Conservation (phyloP, 2,329 filamentous ascomycete genomes). For the Fusarium domesticum region DNA sequence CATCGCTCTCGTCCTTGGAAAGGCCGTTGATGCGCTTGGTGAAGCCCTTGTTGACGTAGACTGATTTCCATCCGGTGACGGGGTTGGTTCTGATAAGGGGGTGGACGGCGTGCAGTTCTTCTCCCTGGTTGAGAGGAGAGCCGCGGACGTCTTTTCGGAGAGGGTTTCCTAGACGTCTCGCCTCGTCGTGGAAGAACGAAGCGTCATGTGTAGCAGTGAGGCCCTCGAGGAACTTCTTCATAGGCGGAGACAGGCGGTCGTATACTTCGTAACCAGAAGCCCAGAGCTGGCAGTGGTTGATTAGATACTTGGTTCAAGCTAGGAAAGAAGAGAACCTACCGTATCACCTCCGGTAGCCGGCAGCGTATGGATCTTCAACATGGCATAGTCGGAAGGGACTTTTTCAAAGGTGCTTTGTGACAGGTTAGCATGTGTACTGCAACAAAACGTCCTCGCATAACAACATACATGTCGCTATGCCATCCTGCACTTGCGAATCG, state of each 20-base stretch:
- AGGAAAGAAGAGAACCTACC: conserved; percentile 16
- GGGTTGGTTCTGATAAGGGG: conserved; percentile 59
- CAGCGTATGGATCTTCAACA: conserved; percentile 54
- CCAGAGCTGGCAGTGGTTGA: conserved; percentile 47
- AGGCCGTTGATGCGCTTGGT: conserved; percentile 54
- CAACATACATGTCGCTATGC: conserved; percentile 51
- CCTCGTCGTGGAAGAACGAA: conserved; percentile 50
- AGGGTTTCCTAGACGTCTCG: conserved; percentile 45
- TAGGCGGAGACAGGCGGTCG: conserved; percentile 49
- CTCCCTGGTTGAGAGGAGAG: conserved; percentile 56
- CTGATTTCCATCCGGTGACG: conserved; percentile 56
- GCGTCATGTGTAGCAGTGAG: conserved; percentile 48
- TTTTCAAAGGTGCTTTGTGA: conserved; percentile 50
- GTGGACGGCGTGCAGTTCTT: conserved; percentile 47
- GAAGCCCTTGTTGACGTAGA: conserved; percentile 51
- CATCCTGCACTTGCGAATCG: conserved; percentile 44
- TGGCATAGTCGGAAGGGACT: conserved; percentile 58
- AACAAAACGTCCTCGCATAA: background rate
- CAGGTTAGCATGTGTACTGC: conserved; percentile 3
- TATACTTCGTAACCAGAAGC: conserved; percentile 60
- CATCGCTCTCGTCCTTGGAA: conserved; percentile 51
- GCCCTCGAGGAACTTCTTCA: conserved; percentile 46
- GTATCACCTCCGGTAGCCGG: conserved; percentile 58
- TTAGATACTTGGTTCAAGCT: conserved; percentile 30
- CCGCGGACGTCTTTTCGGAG: conserved; percentile 46